Conservation (phyloP, 2,329 filamentous ascomycete species). For the Trichoderma breve region DNA sequence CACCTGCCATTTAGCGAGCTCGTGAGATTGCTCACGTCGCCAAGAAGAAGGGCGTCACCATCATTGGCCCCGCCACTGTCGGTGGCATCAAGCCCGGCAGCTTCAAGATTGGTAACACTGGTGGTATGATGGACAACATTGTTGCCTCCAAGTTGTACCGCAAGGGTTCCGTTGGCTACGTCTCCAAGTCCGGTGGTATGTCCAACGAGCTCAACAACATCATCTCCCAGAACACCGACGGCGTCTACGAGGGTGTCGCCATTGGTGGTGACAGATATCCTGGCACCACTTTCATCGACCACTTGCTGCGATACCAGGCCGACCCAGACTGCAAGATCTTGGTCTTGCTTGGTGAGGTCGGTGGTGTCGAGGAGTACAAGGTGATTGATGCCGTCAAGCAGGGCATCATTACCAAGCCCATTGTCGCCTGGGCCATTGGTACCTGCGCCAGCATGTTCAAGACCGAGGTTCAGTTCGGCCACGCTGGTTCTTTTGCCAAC, state of each 20-base stretch:
- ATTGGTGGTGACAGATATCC: slow-evolving; percentile 99
- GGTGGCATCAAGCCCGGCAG: slow-evolving; percentile 99
- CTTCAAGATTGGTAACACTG: slow-evolving; percentile 99
- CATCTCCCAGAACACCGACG: slow-evolving; percentile 90
- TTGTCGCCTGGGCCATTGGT: slow-evolving; percentile 98
- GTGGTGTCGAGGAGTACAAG: slow-evolving; percentile 99
- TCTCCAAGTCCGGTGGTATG: slow-evolving; percentile 99
- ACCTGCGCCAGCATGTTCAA: slow-evolving; percentile 99
- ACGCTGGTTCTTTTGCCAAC: slow-evolving; percentile 98
- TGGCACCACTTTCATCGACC: slow-evolving; percentile 98
- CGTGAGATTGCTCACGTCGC: slow-evolving; percentile 97
- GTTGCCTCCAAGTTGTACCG: slow-evolving; percentile 99
- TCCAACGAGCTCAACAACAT: slow-evolving; percentile 99
- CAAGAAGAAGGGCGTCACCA: slow-evolving; percentile 97
- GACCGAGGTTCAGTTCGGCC: slow-evolving; percentile 99
- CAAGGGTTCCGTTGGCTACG: slow-evolving; percentile 96
- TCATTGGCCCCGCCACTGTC: slow-evolving; percentile 96
- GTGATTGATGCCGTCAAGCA: slow-evolving; percentile 97
- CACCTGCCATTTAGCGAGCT: slow-evolving; percentile 62
- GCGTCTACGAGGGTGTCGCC: slow-evolving; percentile 98
- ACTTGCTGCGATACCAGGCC: slow-evolving; percentile 92
- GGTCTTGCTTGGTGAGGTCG: slow-evolving; percentile 92
- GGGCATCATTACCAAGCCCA: slow-evolving; percentile 94
- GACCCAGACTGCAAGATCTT: slow-evolving; percentile 98
- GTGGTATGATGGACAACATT: slow-evolving; percentile 99